Conservation (phyloP, 805 yeast species). For the Ogataea ramenticola region DNA sequence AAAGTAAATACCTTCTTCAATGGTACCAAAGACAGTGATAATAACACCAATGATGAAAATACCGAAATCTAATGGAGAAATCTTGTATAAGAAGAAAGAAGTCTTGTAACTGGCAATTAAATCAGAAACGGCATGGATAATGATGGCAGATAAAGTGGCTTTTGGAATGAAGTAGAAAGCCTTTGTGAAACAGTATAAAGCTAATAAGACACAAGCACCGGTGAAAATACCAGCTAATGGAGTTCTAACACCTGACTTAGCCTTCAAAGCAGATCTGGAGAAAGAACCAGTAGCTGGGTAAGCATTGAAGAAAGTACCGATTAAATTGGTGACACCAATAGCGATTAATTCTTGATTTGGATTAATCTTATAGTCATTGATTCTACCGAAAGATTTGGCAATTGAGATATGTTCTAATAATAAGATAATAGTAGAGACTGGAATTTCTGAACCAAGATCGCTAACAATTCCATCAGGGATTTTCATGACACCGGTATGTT, state of each 20-base stretch:
- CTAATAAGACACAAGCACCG: slow-evolving; percentile 81
- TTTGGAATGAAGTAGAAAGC: slow-evolving; percentile 88
- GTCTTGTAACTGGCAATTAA: slow-evolving; percentile 64
- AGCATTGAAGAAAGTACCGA: slow-evolving; percentile 89
- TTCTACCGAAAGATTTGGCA: slow-evolving; percentile 86
- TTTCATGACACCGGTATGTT: slow-evolving; percentile 65
- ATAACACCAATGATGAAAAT: slow-evolving; percentile 69
- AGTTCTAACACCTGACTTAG: slow-evolving; percentile 92
- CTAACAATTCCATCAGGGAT: slow-evolving; percentile 53
- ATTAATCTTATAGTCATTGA: slow-evolving; percentile 82
- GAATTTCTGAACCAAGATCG: slow-evolving; percentile 68
- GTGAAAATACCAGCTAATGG: slow-evolving; percentile 90
- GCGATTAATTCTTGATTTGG: slow-evolving; percentile 95
- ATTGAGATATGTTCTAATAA: slow-evolving; percentile 90
- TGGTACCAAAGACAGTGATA: slow-evolving; percentile 67
- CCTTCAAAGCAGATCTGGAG: slow-evolving; percentile 88
- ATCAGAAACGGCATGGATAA: slow-evolving; percentile 90
- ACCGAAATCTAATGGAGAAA: slow-evolving; percentile 65
- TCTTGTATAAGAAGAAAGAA: slow-evolving; percentile 62
- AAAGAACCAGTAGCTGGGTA: slow-evolving; percentile 96
- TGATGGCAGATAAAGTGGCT: slow-evolving; percentile 80
- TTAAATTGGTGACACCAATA: slow-evolving; percentile 82
- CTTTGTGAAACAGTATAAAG: slow-evolving; percentile 74
- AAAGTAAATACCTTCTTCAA: slow-evolving; percentile 88
- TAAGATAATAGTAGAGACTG: slow-evolving; percentile 77